phyloP scores from a whole-genome alignment of 495 filamentous ascomycete genomes.

The Daldinia childiae region DNA sequence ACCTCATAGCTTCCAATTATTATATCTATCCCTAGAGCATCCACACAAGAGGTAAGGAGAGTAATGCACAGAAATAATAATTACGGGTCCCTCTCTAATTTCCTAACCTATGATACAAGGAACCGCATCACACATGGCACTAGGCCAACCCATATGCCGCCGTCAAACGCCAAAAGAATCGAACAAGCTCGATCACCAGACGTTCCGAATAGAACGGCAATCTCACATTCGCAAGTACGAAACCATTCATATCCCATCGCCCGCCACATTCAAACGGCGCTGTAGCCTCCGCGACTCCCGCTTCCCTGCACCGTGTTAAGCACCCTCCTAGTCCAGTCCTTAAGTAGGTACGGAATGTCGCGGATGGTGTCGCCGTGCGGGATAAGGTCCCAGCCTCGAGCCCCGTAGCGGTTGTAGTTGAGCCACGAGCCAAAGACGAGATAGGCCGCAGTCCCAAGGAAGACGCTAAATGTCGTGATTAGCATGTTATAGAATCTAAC shows the following conservation, averaged over 20 bases:
- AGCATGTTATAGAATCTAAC: slow-evolving; percentile 1
- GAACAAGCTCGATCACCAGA: neutral
- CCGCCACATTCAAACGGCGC: slow-evolving; percentile 74
- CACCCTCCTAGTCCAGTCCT: slow-evolving; percentile 83
- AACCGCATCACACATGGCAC: slow-evolving; percentile 4
- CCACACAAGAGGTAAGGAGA: neutral
- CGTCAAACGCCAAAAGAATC: slow-evolving; percentile 26
- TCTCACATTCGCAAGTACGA: neutral
- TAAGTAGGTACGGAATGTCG: slow-evolving; percentile 89
- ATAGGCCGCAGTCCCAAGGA: slow-evolving; percentile 86
- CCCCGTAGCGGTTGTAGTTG: slow-evolving; percentile 97
- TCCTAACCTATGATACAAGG: slow-evolving; percentile 30
- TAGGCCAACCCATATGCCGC: slow-evolving; percentile 12
- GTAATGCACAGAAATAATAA: slow-evolving; percentile 16
- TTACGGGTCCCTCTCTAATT: slow-evolving; percentile 19
- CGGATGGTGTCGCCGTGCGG: slow-evolving; percentile 93
- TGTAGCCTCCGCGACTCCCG: slow-evolving; percentile 87
- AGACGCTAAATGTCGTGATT: slow-evolving; percentile 65
- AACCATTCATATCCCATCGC: neutral
- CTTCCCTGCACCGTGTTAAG: slow-evolving; percentile 84
- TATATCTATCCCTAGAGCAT: neutral
- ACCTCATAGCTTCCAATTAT: neutral
- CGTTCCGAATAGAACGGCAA: neutral
- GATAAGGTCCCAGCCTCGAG: slow-evolving; percentile 92
- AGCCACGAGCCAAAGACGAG: slow-evolving; percentile 99